A percentile compares a stretch with the other conserved stretches of the same genome.
Evolutionary conservation across 2,329 filamentous ascomycete genomes (phyloP).

Genomic region (Penicillium corylophilum): DNA sequence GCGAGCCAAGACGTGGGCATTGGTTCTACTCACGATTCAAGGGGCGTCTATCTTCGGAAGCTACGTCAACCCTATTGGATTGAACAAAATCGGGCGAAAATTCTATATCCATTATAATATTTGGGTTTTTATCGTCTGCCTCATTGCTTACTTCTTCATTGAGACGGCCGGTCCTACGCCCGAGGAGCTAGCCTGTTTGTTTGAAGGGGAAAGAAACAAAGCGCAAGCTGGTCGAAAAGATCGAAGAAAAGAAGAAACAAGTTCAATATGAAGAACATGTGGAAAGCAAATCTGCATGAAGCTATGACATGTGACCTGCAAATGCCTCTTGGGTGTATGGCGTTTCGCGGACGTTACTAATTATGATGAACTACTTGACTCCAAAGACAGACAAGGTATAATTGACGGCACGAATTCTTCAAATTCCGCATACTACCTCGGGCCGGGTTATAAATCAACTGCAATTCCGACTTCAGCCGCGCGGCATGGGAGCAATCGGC

Average conservation of each 20-base stretch:
- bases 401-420: neutral
- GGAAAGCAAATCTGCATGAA: slow-evolving; percentile 6
- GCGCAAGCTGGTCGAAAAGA: slow-evolving; percentile 3
- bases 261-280: slow-evolving; percentile 11
- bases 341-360: neutral
- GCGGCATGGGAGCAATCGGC: neutral
- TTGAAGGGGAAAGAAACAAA: slow-evolving; percentile 13
- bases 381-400: neutral
- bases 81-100: slow-evolving; percentile 27
- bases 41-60: slow-evolving; percentile 21
- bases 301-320: neutral
- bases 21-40: slow-evolving; percentile 42
- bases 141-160: slow-evolving; percentile 13
- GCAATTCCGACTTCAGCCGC: no score
- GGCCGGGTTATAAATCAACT: no score
- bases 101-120: slow-evolving; percentile 28
- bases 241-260: slow-evolving; percentile 11
- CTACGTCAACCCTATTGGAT: slow-evolving; percentile 29
- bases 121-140: slow-evolving; percentile 18
- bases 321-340: neutral
- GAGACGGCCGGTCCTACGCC: slow-evolving; percentile 8
- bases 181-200: slow-evolving; percentile 10
- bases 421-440: no score
- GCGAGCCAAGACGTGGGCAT: slow-evolving; percentile 45
- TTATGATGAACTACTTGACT: neutral